A percentile compares a stretch with the other conserved stretches of the same genome.
These are phyloP conservation scores for Penicillium sp. DNA, from an alignment of 2,329 filamentous ascomycete genomes.

Conservation along the genomic window DNA sequence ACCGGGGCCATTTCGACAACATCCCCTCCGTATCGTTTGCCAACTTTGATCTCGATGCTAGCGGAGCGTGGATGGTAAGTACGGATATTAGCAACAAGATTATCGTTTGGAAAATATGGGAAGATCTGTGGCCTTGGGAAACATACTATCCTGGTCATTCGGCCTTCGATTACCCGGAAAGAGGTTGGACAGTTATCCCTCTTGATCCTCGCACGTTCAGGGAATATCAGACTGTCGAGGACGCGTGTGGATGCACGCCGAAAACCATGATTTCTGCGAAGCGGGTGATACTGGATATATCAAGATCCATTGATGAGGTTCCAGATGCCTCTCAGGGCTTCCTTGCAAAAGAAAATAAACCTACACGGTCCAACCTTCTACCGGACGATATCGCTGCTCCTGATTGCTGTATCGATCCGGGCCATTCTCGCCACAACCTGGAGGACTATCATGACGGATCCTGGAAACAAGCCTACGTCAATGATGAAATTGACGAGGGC, in stretches of 20 bases:
- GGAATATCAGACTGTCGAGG: conserved; percentile 27
- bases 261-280: conserved; percentile 12
- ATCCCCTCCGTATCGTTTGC: conserved; percentile 56
- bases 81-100: conserved; percentile 51
- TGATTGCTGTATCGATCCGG: conserved; percentile 18
- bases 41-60: conserved; percentile 51
- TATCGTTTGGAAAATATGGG: conserved; percentile 48
- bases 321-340: conserved; percentile 27
- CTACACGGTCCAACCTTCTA: not conserved
- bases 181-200: conserved; percentile 45
- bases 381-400: conserved; percentile 27
- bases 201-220: conserved; percentile 43
- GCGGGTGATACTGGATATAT: conserved; percentile 28
- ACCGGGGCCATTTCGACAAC: conserved; percentile 45
- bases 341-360: not conserved
- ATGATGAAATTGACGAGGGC: not conserved
- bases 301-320: conserved; percentile 22
- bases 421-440: not conserved
- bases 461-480: not conserved
- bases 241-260: conserved; percentile 40
- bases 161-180: conserved; percentile 20
- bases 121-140: conserved; percentile 26
- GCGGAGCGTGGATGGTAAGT: conserved; percentile 53
- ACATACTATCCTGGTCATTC: conserved; percentile 19
- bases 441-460: not conserved